A percentile compares a stretch with the other conserved stretches of the same genome.
Evolutionary conservation across 305 asterid species (phyloP).

Genomic region (Solanum chacoense): DNA sequence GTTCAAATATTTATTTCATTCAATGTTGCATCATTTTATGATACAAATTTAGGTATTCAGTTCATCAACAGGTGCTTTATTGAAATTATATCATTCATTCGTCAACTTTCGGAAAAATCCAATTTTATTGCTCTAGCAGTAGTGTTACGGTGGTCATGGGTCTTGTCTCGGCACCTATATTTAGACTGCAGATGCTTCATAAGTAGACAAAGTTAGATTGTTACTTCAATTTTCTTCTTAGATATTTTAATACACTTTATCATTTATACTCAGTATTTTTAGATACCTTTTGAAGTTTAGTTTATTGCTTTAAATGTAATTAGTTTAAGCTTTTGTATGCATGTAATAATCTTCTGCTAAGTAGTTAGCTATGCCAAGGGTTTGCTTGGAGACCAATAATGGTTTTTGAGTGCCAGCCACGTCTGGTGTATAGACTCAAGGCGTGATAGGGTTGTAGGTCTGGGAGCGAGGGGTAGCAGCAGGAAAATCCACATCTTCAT

Average conservation of each 20-base stretch:
- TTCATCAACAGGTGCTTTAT: background rate
- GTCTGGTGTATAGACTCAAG: background rate
- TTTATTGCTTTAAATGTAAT: background rate
- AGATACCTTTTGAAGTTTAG: background rate
- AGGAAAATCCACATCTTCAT: background rate
- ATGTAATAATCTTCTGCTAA: background rate
- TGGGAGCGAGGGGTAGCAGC: background rate
- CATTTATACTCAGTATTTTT: background rate
- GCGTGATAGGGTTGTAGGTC: background rate
- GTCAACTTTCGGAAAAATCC: background rate
- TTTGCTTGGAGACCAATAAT: background rate
- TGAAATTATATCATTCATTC: background rate
- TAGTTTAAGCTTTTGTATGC: background rate
- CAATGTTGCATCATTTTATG: background rate
- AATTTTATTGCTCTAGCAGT: background rate
- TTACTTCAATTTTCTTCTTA: background rate
- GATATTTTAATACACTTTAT: background rate
- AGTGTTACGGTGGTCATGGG: background rate
- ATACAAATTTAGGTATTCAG: background rate
- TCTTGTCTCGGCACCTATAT: background rate
- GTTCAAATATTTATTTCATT: background rate
- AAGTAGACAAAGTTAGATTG: background rate
- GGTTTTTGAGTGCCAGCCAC: background rate
- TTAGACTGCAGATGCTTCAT: background rate
- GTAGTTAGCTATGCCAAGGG: background rate